Conservation (phyloP, 2,329 filamentous ascomycete species). For the Cordyceps fumosorosea region DNA sequence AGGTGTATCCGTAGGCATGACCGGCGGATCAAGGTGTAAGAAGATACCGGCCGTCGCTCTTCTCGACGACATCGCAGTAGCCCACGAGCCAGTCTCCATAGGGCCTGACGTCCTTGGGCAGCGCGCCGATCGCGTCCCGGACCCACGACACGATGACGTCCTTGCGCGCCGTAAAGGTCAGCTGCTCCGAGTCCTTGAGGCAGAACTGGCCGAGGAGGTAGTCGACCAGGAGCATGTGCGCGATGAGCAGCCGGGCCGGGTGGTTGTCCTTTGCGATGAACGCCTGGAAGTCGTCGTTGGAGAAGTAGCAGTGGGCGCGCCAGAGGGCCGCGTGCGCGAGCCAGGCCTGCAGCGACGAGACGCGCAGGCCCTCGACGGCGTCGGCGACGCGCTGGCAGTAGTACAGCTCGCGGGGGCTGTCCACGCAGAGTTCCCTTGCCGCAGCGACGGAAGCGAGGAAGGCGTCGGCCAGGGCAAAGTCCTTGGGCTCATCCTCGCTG, state of each 20-base stretch:
- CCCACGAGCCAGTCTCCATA: conserved; percentile 18
- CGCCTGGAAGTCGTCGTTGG: conserved; percentile 25
- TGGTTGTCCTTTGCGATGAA: conserved; percentile 27
- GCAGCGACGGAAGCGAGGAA: conserved; percentile 17
- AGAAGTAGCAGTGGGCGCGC: conserved; percentile 16
- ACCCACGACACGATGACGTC: conserved; percentile 22
- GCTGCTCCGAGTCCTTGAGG: conserved; percentile 17
- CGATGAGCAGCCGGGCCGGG: conserved; percentile 27
- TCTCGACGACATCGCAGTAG: conserved; percentile 20
- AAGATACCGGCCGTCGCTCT: conserved; percentile 22
- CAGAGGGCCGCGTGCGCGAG: conserved; percentile 18
- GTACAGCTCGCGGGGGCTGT: conserved; percentile 14
- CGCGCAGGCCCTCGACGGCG: conserved; percentile 14
- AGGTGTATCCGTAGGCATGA: background rate
- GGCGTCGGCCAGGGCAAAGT: conserved; percentile 16
- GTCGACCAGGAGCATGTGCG: conserved; percentile 30
- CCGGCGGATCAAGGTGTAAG: conserved; percentile 18
- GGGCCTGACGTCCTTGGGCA: conserved; percentile 16
- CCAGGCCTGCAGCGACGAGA: conserved; percentile 19
- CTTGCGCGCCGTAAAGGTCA: conserved; percentile 20
- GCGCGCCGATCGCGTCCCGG: conserved; percentile 15
- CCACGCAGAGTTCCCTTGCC: conserved; percentile 17
- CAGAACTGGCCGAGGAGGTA: conserved; percentile 23
- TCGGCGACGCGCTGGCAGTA: conserved; percentile 17
- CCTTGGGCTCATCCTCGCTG: conserved; percentile 20